Base-by-base conservation (phyloP, 352 stramenopile species). In the Pythium vanterpoolii region DNA sequence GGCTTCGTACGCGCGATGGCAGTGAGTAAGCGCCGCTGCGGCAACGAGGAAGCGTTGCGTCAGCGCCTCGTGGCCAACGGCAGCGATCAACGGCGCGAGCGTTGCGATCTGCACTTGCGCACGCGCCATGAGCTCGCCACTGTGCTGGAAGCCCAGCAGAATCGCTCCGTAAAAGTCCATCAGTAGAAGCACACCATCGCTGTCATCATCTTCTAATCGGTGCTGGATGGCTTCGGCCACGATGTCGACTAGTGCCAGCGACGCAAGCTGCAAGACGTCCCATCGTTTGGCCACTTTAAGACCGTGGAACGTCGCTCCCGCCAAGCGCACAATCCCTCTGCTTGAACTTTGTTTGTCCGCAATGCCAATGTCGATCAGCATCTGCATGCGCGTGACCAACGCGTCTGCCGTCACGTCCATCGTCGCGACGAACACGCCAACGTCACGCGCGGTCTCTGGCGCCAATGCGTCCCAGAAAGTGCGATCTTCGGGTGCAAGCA, bases 221-320 rank as follows among this genome's bases (percentile, higher is more conserved):
- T 58, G 59, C 13, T 44, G 34, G 34, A 72, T 62, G 1, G 44
- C 44, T 10, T 50, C 55, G 48, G 73, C 77, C 30, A 87, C 66
- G 0, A 60, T 58, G 43, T 83, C 71, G 18, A 76, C 21, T 13
- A 93, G 60, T 34, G 71, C 56, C 0, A 59, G 62, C 3, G 73
- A 89, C 3, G 71, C 71, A 1, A 66, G 56, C 9, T 66, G 31
- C 8, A 95, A 53, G 1, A 62, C 71, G 39, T 87, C 76, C 77
- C 83, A 96, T n/a, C 79, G 74, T 60, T 94, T 93, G 28, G 81
- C 68, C 26, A 86, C 28, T 59, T 93, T 92, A 30, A 96, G 68
- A 9, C 81, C 73, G 14, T 79, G 56, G 54, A 93, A 86, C 31
- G 66, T 83, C 56, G 73, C 51, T 26, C 79, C 74, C 18, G 76